phyloP scores from a whole-genome alignment of 1,284 basidiomycete genomes.

The Irpex rosettiformis region DNA sequence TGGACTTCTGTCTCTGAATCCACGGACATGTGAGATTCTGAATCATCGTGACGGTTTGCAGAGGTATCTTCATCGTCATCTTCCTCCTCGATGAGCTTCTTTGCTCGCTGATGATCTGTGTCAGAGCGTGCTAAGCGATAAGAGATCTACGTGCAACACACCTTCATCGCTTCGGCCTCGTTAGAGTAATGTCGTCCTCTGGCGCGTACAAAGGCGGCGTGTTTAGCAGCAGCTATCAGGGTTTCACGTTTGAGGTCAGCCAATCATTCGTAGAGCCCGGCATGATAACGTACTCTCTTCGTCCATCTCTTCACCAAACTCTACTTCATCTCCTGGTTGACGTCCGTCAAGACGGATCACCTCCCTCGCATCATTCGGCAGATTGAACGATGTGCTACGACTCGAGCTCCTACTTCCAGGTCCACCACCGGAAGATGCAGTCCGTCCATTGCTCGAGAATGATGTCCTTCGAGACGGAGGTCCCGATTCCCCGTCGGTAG shows the following conservation, averaged over 20 bases:
- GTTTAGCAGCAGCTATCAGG: conserved; percentile 68
- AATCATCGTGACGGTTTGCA: conserved; percentile 22
- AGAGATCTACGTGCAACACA: conserved; percentile 27
- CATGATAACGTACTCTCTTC: conserved; percentile 63
- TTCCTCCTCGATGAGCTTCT: conserved; percentile 61
- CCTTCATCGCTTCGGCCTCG: conserved; percentile 92
- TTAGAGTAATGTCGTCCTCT: conserved; percentile 87
- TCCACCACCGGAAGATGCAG: conserved; percentile 47
- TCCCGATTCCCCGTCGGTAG: conserved; percentile 49
- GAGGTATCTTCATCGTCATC: conserved; percentile 52
- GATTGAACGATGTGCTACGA: conserved; percentile 79
- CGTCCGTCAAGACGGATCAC: conserved; percentile 43
- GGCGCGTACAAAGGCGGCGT: conserved; percentile 79
- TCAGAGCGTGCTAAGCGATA: conserved; percentile 5
- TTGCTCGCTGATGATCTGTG: conserved; percentile 49
- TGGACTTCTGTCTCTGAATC: conserved; percentile 23
- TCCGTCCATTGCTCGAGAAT: conserved; percentile 59
- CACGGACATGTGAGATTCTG: conserved; percentile 26
- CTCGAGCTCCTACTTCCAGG: conserved; percentile 65
- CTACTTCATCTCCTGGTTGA: conserved; percentile 54
- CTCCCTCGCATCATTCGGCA: conserved; percentile 64
- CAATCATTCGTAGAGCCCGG: conserved; percentile 3
- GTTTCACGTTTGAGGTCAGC: not conserved
- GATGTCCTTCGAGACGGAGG: conserved; percentile 80
- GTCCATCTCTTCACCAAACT: conserved; percentile 80